Evolutionary conservation across 129 eudicot genomes (phyloP).

Genomic region (Pittosporum tobira): DNA sequence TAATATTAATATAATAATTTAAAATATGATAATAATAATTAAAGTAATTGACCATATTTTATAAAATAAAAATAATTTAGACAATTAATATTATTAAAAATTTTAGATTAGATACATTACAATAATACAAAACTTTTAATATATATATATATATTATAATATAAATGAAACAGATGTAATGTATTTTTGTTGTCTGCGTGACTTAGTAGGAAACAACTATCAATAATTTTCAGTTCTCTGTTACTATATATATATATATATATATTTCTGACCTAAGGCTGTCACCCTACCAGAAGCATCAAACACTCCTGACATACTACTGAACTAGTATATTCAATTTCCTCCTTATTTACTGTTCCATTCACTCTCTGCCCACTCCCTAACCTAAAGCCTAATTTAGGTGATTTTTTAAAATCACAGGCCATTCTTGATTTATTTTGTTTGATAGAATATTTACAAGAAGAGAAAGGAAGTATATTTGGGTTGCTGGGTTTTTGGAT

Average conservation of each 20-base stretch:
- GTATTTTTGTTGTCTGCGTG: neutral
- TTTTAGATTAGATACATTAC: too few relatives aligned
- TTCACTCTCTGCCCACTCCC: neutral
- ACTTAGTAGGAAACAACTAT: neutral
- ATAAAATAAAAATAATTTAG: too few relatives aligned
- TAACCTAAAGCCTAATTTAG: neutral
- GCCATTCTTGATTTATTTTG: neutral
- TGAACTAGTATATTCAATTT: conserved; percentile 3
- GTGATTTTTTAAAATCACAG: neutral
- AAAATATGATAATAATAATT: too few relatives aligned
- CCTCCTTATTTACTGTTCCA: neutral
- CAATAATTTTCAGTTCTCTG: neutral
- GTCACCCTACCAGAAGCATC: conserved; percentile 13
- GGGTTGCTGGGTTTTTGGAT: conserved; percentile 9
- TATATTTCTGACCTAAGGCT: conserved; percentile 1
- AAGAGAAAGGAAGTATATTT: neutral
- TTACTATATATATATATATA: neutral
- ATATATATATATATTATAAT: neutral
- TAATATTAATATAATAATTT: too few relatives aligned
- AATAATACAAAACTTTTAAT: too few relatives aligned
- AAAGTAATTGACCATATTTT: too few relatives aligned
- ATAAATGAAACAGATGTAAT: neutral
- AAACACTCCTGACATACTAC: neutral
- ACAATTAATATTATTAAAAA: too few relatives aligned
- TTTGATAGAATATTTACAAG: neutral